These are phyloP conservation scores for Tylopilus vinaceipallidus DNA, from an alignment of 768 basidiomycete species.

Conservation along the genomic window DNA sequence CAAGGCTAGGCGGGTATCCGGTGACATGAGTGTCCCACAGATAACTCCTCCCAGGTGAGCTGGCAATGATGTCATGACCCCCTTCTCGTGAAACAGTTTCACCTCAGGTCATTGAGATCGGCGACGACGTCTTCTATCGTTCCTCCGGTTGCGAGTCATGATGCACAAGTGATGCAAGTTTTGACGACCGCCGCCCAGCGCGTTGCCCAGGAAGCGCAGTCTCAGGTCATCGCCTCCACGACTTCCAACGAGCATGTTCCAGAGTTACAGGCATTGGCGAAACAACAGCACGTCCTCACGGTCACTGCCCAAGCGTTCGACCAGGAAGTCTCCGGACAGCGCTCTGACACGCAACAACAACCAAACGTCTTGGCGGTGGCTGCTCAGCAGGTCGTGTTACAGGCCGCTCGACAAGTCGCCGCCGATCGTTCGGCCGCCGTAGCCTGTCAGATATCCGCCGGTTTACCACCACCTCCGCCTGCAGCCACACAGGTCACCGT, in stretches of 20 bases:
- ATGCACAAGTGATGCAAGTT: constrained; percentile 76
- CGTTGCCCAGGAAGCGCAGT: constrained; percentile 71
- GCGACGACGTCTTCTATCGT: constrained; percentile 29
- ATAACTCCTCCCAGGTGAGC: constrained; percentile 29
- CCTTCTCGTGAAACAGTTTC: constrained; percentile 5
- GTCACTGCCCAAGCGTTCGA: constrained; percentile 75
- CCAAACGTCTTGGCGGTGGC: constrained; percentile 64
- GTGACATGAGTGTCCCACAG: constrained; percentile 39
- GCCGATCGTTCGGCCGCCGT: constrained; percentile 48
- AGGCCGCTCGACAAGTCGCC: constrained; percentile 64
- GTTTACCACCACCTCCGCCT: constrained; percentile 33
- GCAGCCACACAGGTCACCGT: constrained; percentile 47
- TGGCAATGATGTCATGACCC: neutral
- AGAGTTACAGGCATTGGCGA: constrained; percentile 66
- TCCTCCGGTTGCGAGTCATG: constrained; percentile 42
- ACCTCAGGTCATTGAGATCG: constrained; percentile 31
- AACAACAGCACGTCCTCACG: constrained; percentile 78
- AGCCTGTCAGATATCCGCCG: constrained; percentile 39
- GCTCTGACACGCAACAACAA: constrained; percentile 45
- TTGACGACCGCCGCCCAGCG: constrained; percentile 75
- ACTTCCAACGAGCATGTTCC: constrained; percentile 43
- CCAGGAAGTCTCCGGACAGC: constrained; percentile 57
- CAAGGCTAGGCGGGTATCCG: constrained; percentile 40
- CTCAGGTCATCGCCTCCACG: constrained; percentile 56
- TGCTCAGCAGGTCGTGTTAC: constrained; percentile 78